A percentile compares a stretch with the other conserved stretches of the same genome.
phyloP scores from a whole-genome alignment of 2,329 filamentous ascomycete genomes.

The Colletotrichum chrysophilum region DNA sequence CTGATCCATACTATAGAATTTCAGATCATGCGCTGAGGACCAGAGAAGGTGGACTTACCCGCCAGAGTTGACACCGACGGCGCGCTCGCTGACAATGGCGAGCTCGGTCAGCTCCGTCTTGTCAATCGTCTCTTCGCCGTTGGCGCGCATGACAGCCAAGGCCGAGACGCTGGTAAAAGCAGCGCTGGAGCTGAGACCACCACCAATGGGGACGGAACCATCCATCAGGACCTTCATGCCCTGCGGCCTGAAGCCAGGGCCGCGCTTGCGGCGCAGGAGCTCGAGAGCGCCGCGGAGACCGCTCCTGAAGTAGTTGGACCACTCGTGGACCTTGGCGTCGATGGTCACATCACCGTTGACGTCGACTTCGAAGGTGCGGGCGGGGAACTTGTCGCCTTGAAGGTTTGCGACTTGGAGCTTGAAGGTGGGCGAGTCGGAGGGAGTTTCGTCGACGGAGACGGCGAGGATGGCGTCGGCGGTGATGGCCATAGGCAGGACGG shows the following conservation, averaged over 20 bases:
- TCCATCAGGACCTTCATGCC: constrained; percentile 91
- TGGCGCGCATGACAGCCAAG: constrained; percentile 85
- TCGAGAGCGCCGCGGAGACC: constrained; percentile 83
- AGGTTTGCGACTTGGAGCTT: constrained; percentile 83
- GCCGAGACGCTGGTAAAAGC: constrained; percentile 92
- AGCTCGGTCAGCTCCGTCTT: constrained; percentile 93
- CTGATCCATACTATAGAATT: constrained; percentile 82
- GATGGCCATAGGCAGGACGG: constrained; percentile 94
- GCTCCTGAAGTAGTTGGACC: constrained; percentile 98
- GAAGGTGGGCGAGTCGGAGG: constrained; percentile 59
- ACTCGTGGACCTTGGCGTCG: constrained; percentile 85
- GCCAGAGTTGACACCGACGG: constrained; percentile 95
- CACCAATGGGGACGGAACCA: constrained; percentile 89
- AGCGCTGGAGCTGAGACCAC: constrained; percentile 91
- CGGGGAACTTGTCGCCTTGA: constrained; percentile 74
- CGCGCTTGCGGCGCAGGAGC: constrained; percentile 71
- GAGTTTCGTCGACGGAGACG: constrained; percentile 62
- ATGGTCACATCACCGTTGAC: constrained; percentile 72
- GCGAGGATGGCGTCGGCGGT: constrained; percentile 90
- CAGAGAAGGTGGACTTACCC: constrained; percentile 61
- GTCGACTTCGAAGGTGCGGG: constrained; percentile 76
- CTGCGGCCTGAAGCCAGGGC: constrained; percentile 65
- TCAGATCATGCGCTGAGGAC: background rate
- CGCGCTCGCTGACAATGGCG: constrained; percentile 91
- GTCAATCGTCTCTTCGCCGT: constrained; percentile 78